Evolutionary conservation across 768 basidiomycete species (phyloP), one percentile per base, ranked within the genome.

Genomic region (Cyclocybe aegerita): DNA sequence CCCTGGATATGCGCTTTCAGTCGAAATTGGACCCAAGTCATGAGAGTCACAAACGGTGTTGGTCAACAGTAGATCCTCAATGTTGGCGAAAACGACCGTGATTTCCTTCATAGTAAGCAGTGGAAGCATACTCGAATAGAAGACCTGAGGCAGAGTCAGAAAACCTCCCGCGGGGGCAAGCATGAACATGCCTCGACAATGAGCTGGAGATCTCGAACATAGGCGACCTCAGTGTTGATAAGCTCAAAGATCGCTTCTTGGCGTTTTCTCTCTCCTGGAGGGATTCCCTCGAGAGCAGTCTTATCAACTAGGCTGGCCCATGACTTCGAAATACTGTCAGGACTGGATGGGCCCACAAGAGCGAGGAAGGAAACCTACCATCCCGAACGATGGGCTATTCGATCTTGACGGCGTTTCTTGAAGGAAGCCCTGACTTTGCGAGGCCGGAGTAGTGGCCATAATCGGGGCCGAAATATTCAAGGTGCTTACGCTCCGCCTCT

Each of bases 201-300:
- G 31, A 96, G 77, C 61, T 99, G 96, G 29, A 98, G 67, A 64
- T 95, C 91, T 16, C 93, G 80, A 39, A 98, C 93, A 60, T 97
- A 99, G 0, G 89, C 82, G 7, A 76, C 79, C 66, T 99, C 96
- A 0, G 96, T 98, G 5, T 79, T 79, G 57, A 98, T 96, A 46
- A 98, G 77, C 70, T 99, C 96, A 58, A 98, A 98, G 45, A 97
- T 96, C 0, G 91, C 88, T 76, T 98, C 96, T 69, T 98, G 96
- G 47, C 95, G 78, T 51, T 84, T 86, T 39, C 95, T 78, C 65
- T 98, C 96, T 16, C 73, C 73, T 1, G 77, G 64, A 0, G 91
- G 88, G 39, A 98, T 86, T 5, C 82, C 91, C 30, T 88, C 88
- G 15, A 98, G 66, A 0, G 90, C 92, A 32, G 84, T 81, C 55